phyloP scores from a whole-genome alignment of 1,139 yeast genomes.

The Suhomyces wounanorum region DNA sequence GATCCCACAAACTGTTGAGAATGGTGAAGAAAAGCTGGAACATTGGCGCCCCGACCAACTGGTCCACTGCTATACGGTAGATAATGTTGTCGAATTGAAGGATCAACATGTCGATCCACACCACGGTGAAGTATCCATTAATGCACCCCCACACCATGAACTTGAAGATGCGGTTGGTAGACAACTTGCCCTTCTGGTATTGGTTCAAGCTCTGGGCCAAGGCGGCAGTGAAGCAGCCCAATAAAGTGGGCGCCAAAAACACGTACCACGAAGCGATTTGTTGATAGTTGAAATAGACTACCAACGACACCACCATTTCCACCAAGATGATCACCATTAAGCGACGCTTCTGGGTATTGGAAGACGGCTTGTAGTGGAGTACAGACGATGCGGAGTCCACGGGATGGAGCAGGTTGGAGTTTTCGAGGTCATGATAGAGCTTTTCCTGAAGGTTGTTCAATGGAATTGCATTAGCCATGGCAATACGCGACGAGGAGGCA shows the following conservation, averaged over 20 bases:
- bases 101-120: constrained; percentile 59
- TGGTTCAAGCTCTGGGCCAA: constrained; percentile 62
- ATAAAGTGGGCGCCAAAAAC: constrained; percentile 38
- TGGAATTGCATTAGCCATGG: constrained; percentile 7
- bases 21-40: constrained; percentile 56
- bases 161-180: constrained; percentile 45
- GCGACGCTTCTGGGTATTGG: constrained; percentile 5
- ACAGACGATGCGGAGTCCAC: constrained; percentile 11
- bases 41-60: constrained; percentile 53
- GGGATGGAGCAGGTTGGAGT: constrained; percentile 12
- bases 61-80: constrained; percentile 52
- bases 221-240: constrained; percentile 54
- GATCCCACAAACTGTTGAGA: constrained; percentile 58
- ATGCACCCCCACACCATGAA: constrained; percentile 63
- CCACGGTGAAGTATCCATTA: constrained; percentile 56
- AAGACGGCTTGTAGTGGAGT: constrained; percentile 8
- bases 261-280: constrained; percentile 23
- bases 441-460: constrained; percentile 10
- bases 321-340: constrained; percentile 20
- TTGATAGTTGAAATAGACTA: constrained; percentile 34
- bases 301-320: constrained; percentile 27
- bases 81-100: constrained; percentile 33
- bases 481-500: not conserved
- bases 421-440: constrained; percentile 15
- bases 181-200: constrained; percentile 42